phyloP scores from a whole-genome alignment of 768 basidiomycete genomes.

The Tremella mesenterica region DNA sequence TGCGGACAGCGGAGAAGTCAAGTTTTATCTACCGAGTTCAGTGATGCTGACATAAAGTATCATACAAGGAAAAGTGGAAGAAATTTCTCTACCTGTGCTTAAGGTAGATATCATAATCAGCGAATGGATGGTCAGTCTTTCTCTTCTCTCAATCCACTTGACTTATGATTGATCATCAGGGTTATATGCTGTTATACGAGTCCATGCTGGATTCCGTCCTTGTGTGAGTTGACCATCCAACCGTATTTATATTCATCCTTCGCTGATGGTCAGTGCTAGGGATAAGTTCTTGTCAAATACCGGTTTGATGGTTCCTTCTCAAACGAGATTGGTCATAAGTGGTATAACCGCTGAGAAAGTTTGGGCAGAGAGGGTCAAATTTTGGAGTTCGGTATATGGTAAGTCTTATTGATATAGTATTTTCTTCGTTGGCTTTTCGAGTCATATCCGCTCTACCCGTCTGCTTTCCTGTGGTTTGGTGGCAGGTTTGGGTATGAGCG shows the following conservation, averaged over 20 bases:
- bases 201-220: constrained; percentile 96
- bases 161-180: constrained; percentile 23
- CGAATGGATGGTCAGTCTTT: constrained; percentile 80
- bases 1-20: no score
- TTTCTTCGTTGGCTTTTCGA: neutral
- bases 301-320: constrained; percentile 84
- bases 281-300: constrained; percentile 68
- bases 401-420: constrained; percentile 17
- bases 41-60: constrained; percentile 51
- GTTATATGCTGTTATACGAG: constrained; percentile 65
- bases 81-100: constrained; percentile 64
- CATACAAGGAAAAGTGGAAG: constrained; percentile 82
- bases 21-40: no score
- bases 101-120: constrained; percentile 91
- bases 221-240: constrained; percentile 28
- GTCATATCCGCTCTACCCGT: no score
- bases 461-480: no score
- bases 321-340: constrained; percentile 74
- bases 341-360: constrained; percentile 69
- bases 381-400: constrained; percentile 92
- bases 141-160: neutral
- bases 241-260: neutral
- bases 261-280: constrained; percentile 50
- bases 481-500: no score
- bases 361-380: constrained; percentile 70